Evolutionary conservation across 1,284 basidiomycete genomes (phyloP).

Genomic region (Anthracocystis setariae): DNA sequence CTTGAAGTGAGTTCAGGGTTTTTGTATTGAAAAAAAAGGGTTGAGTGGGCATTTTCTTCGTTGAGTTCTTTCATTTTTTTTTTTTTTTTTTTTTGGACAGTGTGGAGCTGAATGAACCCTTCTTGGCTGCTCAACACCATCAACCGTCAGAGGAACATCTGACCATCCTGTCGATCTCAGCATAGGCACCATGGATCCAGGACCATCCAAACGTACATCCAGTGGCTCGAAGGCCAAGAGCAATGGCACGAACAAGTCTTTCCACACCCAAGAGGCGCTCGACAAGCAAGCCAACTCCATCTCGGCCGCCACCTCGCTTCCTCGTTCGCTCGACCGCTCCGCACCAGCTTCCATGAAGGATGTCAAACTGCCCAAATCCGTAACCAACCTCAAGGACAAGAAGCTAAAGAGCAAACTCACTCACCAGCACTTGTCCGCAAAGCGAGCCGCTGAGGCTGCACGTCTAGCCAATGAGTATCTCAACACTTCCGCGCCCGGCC

Average conservation of each 20-base stretch:
- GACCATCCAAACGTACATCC: slow-evolving; percentile 32
- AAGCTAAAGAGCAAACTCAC: slow-evolving; percentile 64
- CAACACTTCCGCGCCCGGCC: slow-evolving; percentile 56
- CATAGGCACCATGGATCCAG: slow-evolving; percentile 33
- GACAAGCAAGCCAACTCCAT: slow-evolving; percentile 59
- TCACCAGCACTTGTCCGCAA: slow-evolving; percentile 53
- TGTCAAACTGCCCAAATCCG: slow-evolving; percentile 57
- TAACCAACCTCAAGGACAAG: slow-evolving; percentile 61
- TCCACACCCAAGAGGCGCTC: slow-evolving; percentile 54
- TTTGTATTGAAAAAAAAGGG: slow-evolving; percentile 7
- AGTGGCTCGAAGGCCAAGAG: slow-evolving; percentile 15
- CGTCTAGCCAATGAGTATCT: slow-evolving; percentile 63
- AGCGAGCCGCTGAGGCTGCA: slow-evolving; percentile 60
- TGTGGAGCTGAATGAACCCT: slow-evolving; percentile 8
- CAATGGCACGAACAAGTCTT: slow-evolving; percentile 20
- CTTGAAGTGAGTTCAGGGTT: slow-evolving; percentile 25
- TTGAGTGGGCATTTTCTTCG: slow-evolving; percentile 6
- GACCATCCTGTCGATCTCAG: neutral
- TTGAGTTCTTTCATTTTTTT: slow-evolving; percentile 1
- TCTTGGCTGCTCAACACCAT: neutral
- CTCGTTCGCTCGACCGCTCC: slow-evolving; percentile 57
- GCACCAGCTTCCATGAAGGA: slow-evolving; percentile 46
- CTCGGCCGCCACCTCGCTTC: slow-evolving; percentile 55
- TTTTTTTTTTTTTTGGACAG: too few species aligned
- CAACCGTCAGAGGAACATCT: neutral